phyloP scores from a whole-genome alignment of 2,329 filamentous ascomycete genomes.

The Cytospora paraplurivora region DNA sequence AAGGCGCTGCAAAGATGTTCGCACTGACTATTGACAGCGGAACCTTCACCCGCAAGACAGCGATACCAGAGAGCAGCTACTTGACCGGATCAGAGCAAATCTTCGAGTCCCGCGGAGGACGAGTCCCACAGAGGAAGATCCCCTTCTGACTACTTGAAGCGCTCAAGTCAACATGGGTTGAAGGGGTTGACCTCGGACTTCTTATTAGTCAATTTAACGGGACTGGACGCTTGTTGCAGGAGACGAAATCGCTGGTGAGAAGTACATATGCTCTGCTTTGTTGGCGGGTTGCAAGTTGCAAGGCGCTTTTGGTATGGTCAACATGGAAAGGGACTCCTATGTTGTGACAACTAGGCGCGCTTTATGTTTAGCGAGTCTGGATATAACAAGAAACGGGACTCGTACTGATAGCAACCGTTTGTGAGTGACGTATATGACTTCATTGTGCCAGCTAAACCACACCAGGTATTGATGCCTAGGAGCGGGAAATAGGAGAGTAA shows the following conservation, averaged over 20 bases:
- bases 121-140: not conserved
- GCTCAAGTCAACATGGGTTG: not conserved
- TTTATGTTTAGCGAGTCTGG: not conserved
- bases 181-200: not conserved
- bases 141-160: not conserved
- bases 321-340: not conserved
- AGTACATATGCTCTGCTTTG: not conserved
- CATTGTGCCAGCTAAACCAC: not conserved
- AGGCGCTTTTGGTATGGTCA: not conserved
- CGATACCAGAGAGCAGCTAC: conserved; percentile 49
- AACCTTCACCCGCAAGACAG: conserved; percentile 48
- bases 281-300: not conserved
- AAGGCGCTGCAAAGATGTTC: not conserved
- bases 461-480: not conserved
- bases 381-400: not conserved
- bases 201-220: not conserved
- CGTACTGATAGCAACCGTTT: not conserved
- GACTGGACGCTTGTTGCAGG: not conserved
- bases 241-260: not conserved
- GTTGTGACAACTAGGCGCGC: not conserved
- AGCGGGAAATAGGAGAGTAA: not conserved
- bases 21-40: conserved; percentile 39
- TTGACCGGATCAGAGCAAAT: conserved; percentile 51
- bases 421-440: not conserved
- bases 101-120: conserved; percentile 43